Conservation (phyloP, 495 filamentous ascomycete species). For the Hypoxylon cercidicola region DNA sequence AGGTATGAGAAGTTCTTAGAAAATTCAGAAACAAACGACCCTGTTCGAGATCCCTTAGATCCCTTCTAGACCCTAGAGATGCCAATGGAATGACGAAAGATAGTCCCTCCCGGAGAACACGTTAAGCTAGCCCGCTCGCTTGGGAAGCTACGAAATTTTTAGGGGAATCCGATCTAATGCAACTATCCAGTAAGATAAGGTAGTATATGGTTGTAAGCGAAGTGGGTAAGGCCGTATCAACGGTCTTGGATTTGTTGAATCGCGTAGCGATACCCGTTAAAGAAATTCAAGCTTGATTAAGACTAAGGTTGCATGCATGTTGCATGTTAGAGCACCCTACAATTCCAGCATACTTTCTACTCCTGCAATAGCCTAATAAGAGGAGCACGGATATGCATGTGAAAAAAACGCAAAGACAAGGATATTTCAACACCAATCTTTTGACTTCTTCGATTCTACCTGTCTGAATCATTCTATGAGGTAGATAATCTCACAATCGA, state of each 20-base stretch:
- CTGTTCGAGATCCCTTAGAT: conserved; percentile 27
- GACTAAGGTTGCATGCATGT: neutral
- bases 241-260: neutral
- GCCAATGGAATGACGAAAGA: conserved; percentile 33
- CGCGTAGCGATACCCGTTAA: neutral
- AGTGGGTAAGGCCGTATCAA: too few species aligned
- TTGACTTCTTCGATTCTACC: neutral
- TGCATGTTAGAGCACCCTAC: neutral
- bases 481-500: too few species aligned
- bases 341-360: neutral
- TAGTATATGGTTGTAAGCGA: too few species aligned
- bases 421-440: too few species aligned
- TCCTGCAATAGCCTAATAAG: conserved; percentile 3
- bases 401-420: too few species aligned
- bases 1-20: conserved; percentile 15
- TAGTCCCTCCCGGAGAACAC: conserved; percentile 17
- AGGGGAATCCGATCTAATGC: conserved; percentile 7
- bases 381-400: conserved; percentile 2
- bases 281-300: too few species aligned
- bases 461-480: too few species aligned
- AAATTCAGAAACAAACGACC: conserved; percentile 20
- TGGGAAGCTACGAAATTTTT: conserved; percentile 21
- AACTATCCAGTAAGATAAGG: neutral
- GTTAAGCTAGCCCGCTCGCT: conserved; percentile 23
- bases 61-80: conserved; percentile 17